Base-by-base conservation (phyloP, 73 alveolate species). In the Tetrahymena malaccensis region DNA sequence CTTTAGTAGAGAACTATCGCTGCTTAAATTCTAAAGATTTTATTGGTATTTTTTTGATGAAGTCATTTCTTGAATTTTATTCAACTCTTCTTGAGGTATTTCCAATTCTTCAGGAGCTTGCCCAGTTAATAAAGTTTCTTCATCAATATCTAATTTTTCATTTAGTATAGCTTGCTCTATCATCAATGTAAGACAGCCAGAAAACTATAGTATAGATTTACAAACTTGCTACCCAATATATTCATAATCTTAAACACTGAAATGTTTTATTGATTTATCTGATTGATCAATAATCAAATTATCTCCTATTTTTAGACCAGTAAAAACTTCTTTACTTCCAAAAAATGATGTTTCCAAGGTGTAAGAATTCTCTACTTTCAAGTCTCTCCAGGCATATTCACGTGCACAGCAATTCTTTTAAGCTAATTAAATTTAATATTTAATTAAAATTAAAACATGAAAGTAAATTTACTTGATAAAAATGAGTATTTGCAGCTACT, bases 311-410 rank as follows among this genome's bases (percentile, higher is more conserved):
- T n/a, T 70, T 12, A n/a, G 22, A n/a, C 40, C 89, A 27, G 13
- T n/a, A 70, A 22, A 70, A 70, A 70, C 89, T n/a, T 70, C 37
- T 70, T 70, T 70, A 25, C 89, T 70, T 11, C 99, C 99, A 98
- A 98, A 99, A 93, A 99, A 98, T 19, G 99, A 97, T 11, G 99
- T 95, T 96, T 99, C 99, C 98, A 99, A 97, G 38, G 99, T 98
- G 84, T 97, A 98, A 33, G 98, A 98, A 95, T 97, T 98, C 43
- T 98, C 96, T 70, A 97, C 96, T 94, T 97, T 98, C 40, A 98
- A 94, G 56, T 98, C 99, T 94, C 98, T 98, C 97, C 97, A 99
- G 94, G 98, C 89, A 3, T 99, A 98, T 31, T 98, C 96, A 97
- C 99, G 96, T 35, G 99, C 99, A 85, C 99, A 98, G 16, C 99